Percentiles rank a stretch among this genome's conserved stretches.
Conservation (phyloP, 2,329 filamentous ascomycete genomes). For the Berkeleyomyces basicola region DNA sequence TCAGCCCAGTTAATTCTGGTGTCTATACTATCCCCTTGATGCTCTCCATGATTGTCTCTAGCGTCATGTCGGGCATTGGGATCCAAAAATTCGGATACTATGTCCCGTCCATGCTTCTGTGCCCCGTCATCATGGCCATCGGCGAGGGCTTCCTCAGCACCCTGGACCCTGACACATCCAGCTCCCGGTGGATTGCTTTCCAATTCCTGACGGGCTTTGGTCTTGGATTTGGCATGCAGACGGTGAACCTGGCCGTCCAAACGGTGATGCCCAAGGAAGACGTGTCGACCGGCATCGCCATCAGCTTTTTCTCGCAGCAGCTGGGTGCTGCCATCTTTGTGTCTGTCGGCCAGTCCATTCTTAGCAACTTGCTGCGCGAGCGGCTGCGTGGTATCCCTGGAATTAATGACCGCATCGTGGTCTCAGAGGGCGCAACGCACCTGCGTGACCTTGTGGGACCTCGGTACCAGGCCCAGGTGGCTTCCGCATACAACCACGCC, state of each 20-base stretch:
- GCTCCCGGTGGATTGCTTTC: constrained; percentile 39
- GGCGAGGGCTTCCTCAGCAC: constrained; percentile 43
- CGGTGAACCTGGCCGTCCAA: constrained; percentile 38
- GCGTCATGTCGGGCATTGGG: constrained; percentile 29
- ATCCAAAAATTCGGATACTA: constrained; percentile 44
- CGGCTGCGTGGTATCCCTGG: constrained; percentile 25
- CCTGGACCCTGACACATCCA: constrained; percentile 29
- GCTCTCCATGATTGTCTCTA: constrained; percentile 36
- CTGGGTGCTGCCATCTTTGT: constrained; percentile 43
- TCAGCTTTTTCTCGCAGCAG: constrained; percentile 41
- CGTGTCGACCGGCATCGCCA: constrained; percentile 37
- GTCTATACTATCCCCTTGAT: constrained; percentile 41
- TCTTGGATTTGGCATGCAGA: constrained; percentile 42
- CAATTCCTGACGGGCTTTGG: constrained; percentile 44
- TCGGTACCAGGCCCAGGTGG: constrained; percentile 34
- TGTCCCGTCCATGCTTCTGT: constrained; percentile 37
- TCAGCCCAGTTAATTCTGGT: constrained; percentile 36
- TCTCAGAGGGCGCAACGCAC: constrained; percentile 40
- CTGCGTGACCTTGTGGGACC: constrained; percentile 36
- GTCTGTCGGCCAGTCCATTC: constrained; percentile 37
- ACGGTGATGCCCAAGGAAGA: constrained; percentile 35
- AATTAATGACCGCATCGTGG: constrained; percentile 28
- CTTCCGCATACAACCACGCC: constrained; percentile 47
- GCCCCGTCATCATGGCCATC: constrained; percentile 32
- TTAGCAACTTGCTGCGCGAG: constrained; percentile 29